A percentile compares a stretch with the other conserved stretches of the same genome.
Conservation (phyloP, 129 eudicot species). For the Glebionis coronaria region DNA sequence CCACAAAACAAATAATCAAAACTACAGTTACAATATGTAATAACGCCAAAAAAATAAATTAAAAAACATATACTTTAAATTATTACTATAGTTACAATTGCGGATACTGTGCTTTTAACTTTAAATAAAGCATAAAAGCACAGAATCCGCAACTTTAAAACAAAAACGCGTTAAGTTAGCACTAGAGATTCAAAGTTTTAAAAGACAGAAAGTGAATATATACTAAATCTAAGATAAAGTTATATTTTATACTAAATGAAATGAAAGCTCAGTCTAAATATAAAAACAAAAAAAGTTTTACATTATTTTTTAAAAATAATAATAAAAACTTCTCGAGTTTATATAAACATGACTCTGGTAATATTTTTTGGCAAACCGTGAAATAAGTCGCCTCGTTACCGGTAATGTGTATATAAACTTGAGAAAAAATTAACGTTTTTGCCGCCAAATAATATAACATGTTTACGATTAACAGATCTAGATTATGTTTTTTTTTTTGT, state of each 20-base stretch:
- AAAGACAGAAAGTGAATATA: slow-evolving; percentile 19
- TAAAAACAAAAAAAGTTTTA: neutral
- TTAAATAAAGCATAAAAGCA: neutral
- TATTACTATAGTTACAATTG: too few species aligned
- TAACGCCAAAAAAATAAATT: too few species aligned
- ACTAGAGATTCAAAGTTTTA: neutral
- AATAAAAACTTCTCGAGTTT: too few species aligned
- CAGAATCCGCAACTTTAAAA: slow-evolving; percentile 15
- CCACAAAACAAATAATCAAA: neutral
- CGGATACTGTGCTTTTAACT: neutral
- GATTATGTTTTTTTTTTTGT: too few species aligned
- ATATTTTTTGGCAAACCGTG: too few species aligned
- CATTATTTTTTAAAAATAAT: slow-evolving; percentile 12
- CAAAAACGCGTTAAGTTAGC: neutral
- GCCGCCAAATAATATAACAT: slow-evolving; percentile 17
- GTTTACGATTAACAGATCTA: too few species aligned
- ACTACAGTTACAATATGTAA: neutral
- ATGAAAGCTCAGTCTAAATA: slow-evolving; percentile 23
- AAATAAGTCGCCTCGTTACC: too few species aligned
- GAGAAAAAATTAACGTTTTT: too few species aligned
- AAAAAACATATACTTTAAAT: too few species aligned
- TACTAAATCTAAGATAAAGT: slow-evolving; percentile 16
- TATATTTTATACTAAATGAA: slow-evolving; percentile 4
- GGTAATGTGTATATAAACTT: too few species aligned
- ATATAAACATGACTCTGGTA: too few species aligned